phyloP scores from a whole-genome alignment of 495 filamentous ascomycete species.

The Friedmanniomyces simplex region DNA sequence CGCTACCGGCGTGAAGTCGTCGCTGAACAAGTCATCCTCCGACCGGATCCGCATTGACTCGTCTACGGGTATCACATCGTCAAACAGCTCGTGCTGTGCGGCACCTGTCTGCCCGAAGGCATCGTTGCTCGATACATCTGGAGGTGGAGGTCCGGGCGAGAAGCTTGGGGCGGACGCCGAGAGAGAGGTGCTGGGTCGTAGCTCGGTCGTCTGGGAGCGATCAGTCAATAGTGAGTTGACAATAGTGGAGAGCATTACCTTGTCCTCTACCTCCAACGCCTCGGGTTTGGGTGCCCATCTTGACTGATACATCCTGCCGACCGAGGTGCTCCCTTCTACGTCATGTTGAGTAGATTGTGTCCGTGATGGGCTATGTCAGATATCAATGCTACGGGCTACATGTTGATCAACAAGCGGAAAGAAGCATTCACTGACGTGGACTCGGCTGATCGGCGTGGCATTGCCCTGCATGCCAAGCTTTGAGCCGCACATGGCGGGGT shows the following conservation, averaged over 20 bases:
- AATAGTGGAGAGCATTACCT: neutral
- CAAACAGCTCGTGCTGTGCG: constrained; percentile 14
- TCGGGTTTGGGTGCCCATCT: constrained; percentile 13
- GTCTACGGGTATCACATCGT: constrained; percentile 16
- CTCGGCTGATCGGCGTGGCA: neutral
- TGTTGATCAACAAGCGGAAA: no score
- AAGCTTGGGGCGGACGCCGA: constrained; percentile 12
- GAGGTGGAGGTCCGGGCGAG: constrained; percentile 10
- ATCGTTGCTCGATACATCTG: constrained; percentile 10
- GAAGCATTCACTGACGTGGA: no score
- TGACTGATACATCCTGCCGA: constrained; percentile 12
- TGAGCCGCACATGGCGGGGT: neutral
- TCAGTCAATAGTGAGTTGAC: neutral
- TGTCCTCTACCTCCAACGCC: neutral
- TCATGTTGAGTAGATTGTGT: no score
- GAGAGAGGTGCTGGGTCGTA: constrained; percentile 2
- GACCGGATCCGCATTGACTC: constrained; percentile 45
- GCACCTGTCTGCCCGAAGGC: constrained; percentile 19
- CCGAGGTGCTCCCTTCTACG: no score
- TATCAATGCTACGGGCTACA: no score
- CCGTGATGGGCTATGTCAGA: no score
- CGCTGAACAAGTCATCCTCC: constrained; percentile 60
- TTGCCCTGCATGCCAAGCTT: neutral
- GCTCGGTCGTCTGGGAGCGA: neutral
- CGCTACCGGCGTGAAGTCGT: constrained; percentile 57